Evolutionary conservation across 768 basidiomycete genomes (phyloP), one percentile per base, ranked within the genome.

Genomic region (Galerina marginata): DNA sequence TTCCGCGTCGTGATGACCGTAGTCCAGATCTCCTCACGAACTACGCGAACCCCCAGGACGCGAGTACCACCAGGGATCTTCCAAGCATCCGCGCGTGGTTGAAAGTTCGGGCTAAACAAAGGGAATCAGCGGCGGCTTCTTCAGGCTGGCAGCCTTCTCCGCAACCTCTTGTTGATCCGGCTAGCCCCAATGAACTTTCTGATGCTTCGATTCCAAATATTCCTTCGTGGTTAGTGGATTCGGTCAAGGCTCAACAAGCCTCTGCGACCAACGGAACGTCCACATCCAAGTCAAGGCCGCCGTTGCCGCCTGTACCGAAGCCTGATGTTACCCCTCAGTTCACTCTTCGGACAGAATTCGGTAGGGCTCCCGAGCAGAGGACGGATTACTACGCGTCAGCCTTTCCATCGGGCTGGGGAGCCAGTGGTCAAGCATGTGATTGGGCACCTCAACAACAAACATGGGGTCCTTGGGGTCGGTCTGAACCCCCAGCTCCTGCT

Each of bases 341-440:
- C 12, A 44, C 61, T 42, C 38, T 62, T 33, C 56, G 52, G 25
- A 11, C 45, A 20, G 52, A 54, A 3, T 16, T 42, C 2, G 50
- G 33, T 12, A 43, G 6, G 43, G 14, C n/a, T 10, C 36, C 14
- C 10, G 16, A 20, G 9, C 6, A 25, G 16, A 25, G 29, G 39
- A 23, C 49, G 23, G 52, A 48, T 16, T 54, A 48, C 29, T 62
- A 47, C 29, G 56, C 56, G 9, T 6, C 38, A 15, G 56, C 56
- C 2, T 25, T 54, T 29, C 61, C 61, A 4, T 62, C 61, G 23
- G 45, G 42, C 16, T 62, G 61, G 61, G 26, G 33, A 33, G 16
- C 16, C 14, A 29, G 16, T 9, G 36, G 20, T 20, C 14, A 15
- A 4, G 20, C 53, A 2, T 29, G 39, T 2, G 40, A 38, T 11